These are phyloP conservation scores for Andalucia godoyi DNA, from an alignment of 78 protist genomes.

Conservation along the genomic window DNA sequence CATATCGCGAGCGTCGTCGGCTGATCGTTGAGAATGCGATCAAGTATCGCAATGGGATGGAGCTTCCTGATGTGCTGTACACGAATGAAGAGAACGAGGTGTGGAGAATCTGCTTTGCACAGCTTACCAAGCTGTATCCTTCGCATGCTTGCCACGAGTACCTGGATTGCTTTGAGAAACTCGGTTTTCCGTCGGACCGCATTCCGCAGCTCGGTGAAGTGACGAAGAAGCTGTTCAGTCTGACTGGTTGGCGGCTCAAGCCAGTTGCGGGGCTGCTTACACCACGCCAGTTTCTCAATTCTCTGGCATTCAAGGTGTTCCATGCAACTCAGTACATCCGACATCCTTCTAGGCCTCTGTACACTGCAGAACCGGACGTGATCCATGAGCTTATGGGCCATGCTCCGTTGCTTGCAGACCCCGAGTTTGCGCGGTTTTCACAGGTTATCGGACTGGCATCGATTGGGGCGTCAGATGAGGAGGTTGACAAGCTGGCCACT, in stretches of 20 bases:
- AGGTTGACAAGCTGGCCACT: slow-evolving; percentile 58
- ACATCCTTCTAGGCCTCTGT: slow-evolving; percentile 76
- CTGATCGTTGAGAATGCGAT: slow-evolving; percentile 44
- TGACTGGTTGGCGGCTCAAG: slow-evolving; percentile 74
- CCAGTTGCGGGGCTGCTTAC: slow-evolving; percentile 87
- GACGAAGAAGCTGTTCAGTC: neutral
- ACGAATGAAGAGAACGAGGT: slow-evolving; percentile 52
- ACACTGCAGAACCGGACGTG: slow-evolving; percentile 94
- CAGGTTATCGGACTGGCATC: slow-evolving; percentile 85
- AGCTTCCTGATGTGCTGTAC: slow-evolving; percentile 56
- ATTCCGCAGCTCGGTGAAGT: slow-evolving; percentile 59
- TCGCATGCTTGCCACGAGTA: slow-evolving; percentile 75
- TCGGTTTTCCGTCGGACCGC: slow-evolving; percentile 50
- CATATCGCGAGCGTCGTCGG: slow-evolving; percentile 57
- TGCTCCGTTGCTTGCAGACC: slow-evolving; percentile 84
- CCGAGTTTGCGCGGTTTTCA: slow-evolving; percentile 81
- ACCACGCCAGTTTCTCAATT: slow-evolving; percentile 78
- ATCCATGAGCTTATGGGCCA: slow-evolving; percentile 94
- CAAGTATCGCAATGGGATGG: slow-evolving; percentile 45
- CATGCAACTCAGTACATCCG: slow-evolving; percentile 86
- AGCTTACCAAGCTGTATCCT: slow-evolving; percentile 53
- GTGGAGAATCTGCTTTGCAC: slow-evolving; percentile 40
- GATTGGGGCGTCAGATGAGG: slow-evolving; percentile 86
- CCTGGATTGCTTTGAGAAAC: slow-evolving; percentile 40
- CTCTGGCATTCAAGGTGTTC: slow-evolving; percentile 84